Conservation (phyloP, 257 asterid genomes). For the Solanum bulbocastanum region DNA sequence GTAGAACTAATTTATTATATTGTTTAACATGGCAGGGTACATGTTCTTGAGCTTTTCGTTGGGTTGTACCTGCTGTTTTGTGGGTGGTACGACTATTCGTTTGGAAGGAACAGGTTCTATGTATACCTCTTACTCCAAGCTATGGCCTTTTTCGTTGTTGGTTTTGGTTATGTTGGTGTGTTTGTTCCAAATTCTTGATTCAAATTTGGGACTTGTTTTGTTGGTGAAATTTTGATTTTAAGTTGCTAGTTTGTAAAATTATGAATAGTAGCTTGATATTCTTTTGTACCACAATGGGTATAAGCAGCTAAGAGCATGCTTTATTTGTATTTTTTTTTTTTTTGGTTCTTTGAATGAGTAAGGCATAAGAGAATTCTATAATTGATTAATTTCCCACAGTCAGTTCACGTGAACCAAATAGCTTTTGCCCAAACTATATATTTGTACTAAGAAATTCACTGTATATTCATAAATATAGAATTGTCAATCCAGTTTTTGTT, state of each 20-base stretch:
- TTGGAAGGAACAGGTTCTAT: constrained; percentile 16
- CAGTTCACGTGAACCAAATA: not conserved
- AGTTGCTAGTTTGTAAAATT: not conserved
- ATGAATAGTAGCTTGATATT: not conserved
- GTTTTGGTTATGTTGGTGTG: constrained; percentile 26
- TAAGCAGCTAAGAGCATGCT: not conserved
- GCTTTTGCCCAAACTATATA: not conserved
- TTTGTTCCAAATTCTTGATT: constrained; percentile 10
- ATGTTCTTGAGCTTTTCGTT: constrained; percentile 15
- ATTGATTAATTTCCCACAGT: not conserved
- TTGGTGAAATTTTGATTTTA: not conserved
- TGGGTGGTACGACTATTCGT: constrained; percentile 18
- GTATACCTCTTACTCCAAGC: constrained; percentile 24
- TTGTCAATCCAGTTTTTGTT: not conserved
- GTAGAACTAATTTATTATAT: not conserved
- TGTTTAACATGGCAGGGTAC: constrained; percentile 13
- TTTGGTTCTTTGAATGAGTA: not conserved
- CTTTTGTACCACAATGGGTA: not conserved
- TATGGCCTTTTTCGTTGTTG: constrained; percentile 22
- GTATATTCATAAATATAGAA: not conserved
- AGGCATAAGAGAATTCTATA: not conserved
- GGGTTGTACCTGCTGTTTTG: constrained; percentile 21
- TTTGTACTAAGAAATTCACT: not conserved
- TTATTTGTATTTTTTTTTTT: not conserved
- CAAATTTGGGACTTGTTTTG: not conserved